phyloP scores from a whole-genome alignment of 257 asterid genomes.

The Lycium barbarum region DNA sequence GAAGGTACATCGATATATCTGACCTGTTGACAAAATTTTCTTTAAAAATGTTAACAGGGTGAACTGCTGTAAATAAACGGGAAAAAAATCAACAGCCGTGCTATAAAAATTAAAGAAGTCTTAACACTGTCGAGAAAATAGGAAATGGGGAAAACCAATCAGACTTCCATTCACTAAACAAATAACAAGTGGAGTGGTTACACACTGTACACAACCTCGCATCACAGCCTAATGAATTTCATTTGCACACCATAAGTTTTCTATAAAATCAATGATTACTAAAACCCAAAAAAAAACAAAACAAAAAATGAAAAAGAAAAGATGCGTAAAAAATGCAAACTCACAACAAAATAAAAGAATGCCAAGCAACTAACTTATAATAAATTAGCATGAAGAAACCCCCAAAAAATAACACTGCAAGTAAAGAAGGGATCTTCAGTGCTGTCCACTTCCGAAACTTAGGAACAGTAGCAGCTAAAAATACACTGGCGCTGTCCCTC shows the following conservation, averaged over 20 bases:
- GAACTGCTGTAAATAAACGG: neutral
- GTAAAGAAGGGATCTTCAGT: conserved; percentile 36
- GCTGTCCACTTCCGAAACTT: conserved; percentile 37
- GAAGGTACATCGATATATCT: neutral
- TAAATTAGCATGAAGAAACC: conserved; percentile 17
- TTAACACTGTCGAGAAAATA: neutral
- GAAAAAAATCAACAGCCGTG: neutral
- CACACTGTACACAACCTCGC: conserved; percentile 68
- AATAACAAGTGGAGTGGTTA: conserved; percentile 50
- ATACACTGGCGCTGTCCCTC: conserved; percentile 61
- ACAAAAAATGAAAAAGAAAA: conserved; percentile 34
- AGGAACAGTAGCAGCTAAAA: conserved; percentile 75
- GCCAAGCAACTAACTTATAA: conserved; percentile 47
- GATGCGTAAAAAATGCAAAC: conserved; percentile 43
- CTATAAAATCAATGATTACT: conserved; percentile 42
- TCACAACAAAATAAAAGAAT: conserved; percentile 74
- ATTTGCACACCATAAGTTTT: conserved; percentile 49
- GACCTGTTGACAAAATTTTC: neutral
- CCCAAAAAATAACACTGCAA: conserved; percentile 41
- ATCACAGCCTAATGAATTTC: conserved; percentile 48
- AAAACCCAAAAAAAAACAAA: conserved; percentile 20
- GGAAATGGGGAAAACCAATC: conserved; percentile 30
- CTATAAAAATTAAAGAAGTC: neutral
- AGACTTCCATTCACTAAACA: conserved; percentile 58
- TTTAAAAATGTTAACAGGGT: neutral